These are phyloP conservation scores for Alternaria conjuncta DNA, from an alignment of 2,329 filamentous ascomycete genomes.

Conservation along the genomic window DNA sequence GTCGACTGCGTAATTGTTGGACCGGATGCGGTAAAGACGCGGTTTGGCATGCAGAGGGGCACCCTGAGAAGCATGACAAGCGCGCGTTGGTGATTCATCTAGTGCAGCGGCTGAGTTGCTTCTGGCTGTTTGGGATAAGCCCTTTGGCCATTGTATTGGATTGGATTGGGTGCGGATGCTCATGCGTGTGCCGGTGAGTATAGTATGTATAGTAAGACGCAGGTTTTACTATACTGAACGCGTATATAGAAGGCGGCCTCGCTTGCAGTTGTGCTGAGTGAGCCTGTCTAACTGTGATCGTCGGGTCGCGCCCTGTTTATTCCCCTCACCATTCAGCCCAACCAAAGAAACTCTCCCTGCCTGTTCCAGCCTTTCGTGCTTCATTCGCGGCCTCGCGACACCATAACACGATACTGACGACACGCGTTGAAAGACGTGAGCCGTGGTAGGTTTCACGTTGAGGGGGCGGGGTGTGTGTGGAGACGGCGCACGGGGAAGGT, in stretches of 20 bases:
- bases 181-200: conserved; percentile 3
- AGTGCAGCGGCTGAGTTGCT: conserved; percentile 7
- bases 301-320: conserved; percentile 1
- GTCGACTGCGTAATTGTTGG: conserved; percentile 7
- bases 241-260: background rate
- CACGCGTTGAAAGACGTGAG: conserved; percentile 12
- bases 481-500: conserved; percentile 3
- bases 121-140: background rate
- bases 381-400: conserved; percentile 6
- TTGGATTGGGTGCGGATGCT: background rate
- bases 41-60: conserved; percentile 1
- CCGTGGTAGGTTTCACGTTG: conserved; percentile 16
- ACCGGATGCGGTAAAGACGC: conserved; percentile 2
- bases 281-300: background rate
- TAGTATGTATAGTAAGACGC: conserved; percentile 1
- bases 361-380: background rate
- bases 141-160: background rate
- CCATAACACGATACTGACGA: conserved; percentile 11
- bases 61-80: background rate
- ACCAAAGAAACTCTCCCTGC: background rate
- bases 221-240: background rate
- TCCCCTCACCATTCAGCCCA: background rate
- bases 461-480: conserved; percentile 3
- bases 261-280: background rate
- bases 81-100: conserved; percentile 1